Base-by-base conservation (phyloP, 2,329 filamentous ascomycete species). In the Fusarium floridanum region DNA sequence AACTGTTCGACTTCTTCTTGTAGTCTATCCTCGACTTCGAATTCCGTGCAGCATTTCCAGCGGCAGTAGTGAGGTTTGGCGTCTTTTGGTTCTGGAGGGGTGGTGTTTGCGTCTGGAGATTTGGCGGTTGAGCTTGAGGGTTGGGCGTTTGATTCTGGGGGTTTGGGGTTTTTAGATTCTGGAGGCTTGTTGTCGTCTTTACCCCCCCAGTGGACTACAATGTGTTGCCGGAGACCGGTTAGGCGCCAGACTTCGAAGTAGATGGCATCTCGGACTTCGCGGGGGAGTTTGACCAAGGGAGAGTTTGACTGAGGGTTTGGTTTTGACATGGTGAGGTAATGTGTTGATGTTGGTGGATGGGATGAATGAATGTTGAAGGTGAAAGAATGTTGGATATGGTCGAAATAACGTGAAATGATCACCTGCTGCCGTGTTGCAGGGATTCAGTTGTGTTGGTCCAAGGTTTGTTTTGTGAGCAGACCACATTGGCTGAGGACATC, bases 211-310 rank as follows among this genome's bases (percentile, higher is more conserved):
- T 74, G 72, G 16, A 37, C 64, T 1, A 73, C 11, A n/a, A 74
- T 68, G 50, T 74, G 67, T 37, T 73, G 72, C 24, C 64, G 67
- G 8, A 66, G 61, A 12, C 70, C 67, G 36, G 4, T 22, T 16
- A 60, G 36, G 34, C 67, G 64, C 72, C 72, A 74, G 45, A 71
- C 4, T 29, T 74, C 50, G 32, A 68, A 41, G 53, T 74, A 74
- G 39, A 74, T 64, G 22, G 67, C 64, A 39, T 71, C 70, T 4
- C 67, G 72, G n/a, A 73, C 48, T 34, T 72, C 70, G 34, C 57
- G 37, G 24, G 67, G 72, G 27, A 74, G 45, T 39, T 56, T 55
- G 37, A 67, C 12, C 29, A 73, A 59, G 1, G 55, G 32, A 5
- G 70, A 70, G 2, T 73, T 36, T 12, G 32, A 24, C 45, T 73